These are phyloP conservation scores for Wickerhamomyces sp. DNA, from an alignment of 1,139 yeast genomes.

Conservation along the genomic window DNA sequence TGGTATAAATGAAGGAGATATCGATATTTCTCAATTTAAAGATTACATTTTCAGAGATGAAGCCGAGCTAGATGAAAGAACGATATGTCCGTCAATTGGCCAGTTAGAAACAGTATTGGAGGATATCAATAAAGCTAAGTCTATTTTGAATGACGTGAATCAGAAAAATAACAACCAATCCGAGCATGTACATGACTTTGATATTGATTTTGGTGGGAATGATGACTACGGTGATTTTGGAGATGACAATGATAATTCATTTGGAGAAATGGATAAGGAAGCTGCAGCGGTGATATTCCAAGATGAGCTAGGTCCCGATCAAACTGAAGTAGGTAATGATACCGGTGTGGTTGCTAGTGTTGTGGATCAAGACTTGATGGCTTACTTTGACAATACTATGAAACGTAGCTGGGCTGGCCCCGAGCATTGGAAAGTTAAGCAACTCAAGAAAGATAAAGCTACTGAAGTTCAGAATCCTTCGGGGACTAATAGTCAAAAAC, in stretches of 20 bases:
- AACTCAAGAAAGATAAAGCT: constrained; percentile 37
- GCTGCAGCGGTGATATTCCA: constrained; percentile 28
- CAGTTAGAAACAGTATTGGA: constrained; percentile 53
- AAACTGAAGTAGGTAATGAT: constrained; percentile 21
- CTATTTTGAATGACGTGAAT: constrained; percentile 46
- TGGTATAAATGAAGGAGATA: constrained; percentile 17
- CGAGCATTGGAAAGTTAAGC: constrained; percentile 85
- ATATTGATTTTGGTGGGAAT: constrained; percentile 14
- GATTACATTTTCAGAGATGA: constrained; percentile 30
- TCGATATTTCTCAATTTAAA: constrained; percentile 26
- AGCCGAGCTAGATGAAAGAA: constrained; percentile 35
- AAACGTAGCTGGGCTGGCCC: constrained; percentile 86
- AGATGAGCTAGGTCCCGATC: constrained; percentile 14
- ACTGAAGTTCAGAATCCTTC: constrained; percentile 18
- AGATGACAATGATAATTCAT: constrained; percentile 22
- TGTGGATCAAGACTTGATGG: constrained; percentile 67
- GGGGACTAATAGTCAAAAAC: constrained; percentile 10
- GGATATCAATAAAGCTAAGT: constrained; percentile 54
- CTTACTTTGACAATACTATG: constrained; percentile 71
- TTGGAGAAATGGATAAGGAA: constrained; percentile 30
- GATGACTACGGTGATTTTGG: constrained; percentile 25
- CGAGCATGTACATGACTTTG: constrained; percentile 15
- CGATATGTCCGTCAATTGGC: constrained; percentile 60
- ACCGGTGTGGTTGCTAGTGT: constrained; percentile 30
- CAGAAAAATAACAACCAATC: constrained; percentile 3